Conservation (phyloP, 495 filamentous ascomycete genomes). For the Collariella sp. region DNA sequence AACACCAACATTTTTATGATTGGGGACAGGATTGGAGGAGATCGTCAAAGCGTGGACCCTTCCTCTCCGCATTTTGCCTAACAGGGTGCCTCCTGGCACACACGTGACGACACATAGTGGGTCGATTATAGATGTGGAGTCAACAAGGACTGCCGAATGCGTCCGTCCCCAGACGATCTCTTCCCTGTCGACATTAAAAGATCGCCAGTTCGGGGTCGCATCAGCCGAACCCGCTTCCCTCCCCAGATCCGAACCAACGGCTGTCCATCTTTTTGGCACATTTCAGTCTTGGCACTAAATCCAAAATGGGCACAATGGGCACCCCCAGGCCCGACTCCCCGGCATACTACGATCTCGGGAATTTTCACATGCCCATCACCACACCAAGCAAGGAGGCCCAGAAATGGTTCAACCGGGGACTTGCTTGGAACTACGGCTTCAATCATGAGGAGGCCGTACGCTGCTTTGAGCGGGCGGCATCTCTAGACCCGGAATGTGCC, state of each 20-base stretch:
- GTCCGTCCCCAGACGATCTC: too few relatives aligned
- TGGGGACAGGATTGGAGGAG: too few relatives aligned
- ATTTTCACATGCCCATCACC: slow-evolving; percentile 39
- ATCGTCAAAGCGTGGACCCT: too few relatives aligned
- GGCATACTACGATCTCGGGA: slow-evolving; percentile 51
- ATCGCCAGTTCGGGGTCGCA: not conserved
- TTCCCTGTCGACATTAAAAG: too few relatives aligned
- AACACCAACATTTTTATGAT: too few relatives aligned
- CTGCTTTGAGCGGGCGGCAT: slow-evolving; percentile 53
- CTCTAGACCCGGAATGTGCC: slow-evolving; percentile 44
- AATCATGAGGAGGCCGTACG: slow-evolving; percentile 53
- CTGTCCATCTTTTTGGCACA: too few relatives aligned
- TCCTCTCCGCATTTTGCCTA: too few relatives aligned
- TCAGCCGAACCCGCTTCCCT: not conserved
- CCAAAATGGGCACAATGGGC: not conserved
- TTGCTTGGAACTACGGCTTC: slow-evolving; percentile 58
- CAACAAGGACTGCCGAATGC: too few relatives aligned
- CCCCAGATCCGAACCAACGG: too few relatives aligned
- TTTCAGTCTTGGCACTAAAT: not conserved
- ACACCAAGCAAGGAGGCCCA: slow-evolving; percentile 39
- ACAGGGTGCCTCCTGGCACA: too few relatives aligned
- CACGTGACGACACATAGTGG: too few relatives aligned
- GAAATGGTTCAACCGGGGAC: slow-evolving; percentile 53
- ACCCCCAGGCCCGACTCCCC: not conserved
- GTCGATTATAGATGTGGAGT: too few relatives aligned